Percentiles rank a stretch among this genome's conserved stretches.
phyloP scores from a whole-genome alignment of 1,284 basidiomycete species.

The Ustilago vetiveriae region DNA sequence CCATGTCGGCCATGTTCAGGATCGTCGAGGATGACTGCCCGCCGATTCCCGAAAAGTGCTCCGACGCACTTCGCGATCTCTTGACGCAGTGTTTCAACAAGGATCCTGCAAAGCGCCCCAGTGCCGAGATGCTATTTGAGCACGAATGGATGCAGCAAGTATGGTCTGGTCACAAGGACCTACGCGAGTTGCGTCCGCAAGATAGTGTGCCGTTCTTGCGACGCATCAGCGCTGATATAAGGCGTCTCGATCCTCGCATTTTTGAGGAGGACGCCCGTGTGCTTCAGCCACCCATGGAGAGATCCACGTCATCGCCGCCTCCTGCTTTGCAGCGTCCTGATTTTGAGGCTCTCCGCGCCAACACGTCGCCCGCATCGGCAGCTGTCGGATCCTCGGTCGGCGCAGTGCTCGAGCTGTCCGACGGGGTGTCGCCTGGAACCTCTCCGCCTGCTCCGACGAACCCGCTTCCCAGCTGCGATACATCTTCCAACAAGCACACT shows the following conservation, averaged over 20 bases:
- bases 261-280: constrained; percentile 20
- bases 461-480: constrained; percentile 17
- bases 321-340: constrained; percentile 31
- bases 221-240: constrained; percentile 84
- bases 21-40: constrained; percentile 92
- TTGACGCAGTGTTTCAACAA: constrained; percentile 86
- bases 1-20: constrained; percentile 77
- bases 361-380: constrained; percentile 25
- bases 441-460: constrained; percentile 8
- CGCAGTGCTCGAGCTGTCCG: constrained; percentile 14
- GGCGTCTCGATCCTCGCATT: constrained; percentile 70
- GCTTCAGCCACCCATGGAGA: constrained; percentile 38
- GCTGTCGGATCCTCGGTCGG: constrained; percentile 13
- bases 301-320: constrained; percentile 45
- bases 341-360: constrained; percentile 25
- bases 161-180: constrained; percentile 76
- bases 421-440: constrained; percentile 16
- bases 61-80: constrained; percentile 79
- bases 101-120: constrained; percentile 80
- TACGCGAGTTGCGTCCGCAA: constrained; percentile 72
- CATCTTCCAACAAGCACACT: constrained; percentile 1
- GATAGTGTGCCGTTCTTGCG: constrained; percentile 93
- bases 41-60: constrained; percentile 81
- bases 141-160: constrained; percentile 87
- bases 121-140: constrained; percentile 83